Evolutionary conservation across 176 grass and related monocot genomes (phyloP).

Genomic region (Echinochloa phyllopogon): DNA sequence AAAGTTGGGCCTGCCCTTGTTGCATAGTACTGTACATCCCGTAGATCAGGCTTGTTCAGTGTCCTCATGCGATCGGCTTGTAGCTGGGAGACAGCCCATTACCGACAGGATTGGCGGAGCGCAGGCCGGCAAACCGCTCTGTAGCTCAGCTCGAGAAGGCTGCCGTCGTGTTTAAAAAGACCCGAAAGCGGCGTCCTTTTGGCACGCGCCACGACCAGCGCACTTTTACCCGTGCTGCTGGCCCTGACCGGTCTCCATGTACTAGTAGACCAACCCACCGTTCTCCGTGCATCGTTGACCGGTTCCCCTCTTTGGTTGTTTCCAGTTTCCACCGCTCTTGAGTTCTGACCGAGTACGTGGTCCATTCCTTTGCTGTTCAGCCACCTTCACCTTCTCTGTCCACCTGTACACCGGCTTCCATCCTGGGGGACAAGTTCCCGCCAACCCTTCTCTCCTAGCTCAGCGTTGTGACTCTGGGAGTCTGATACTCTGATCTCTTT

Average conservation of each 20-base stretch:
- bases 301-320: not conserved
- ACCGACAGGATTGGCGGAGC: not conserved
- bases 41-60: not conserved
- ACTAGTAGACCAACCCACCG: not conserved
- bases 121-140: constrained; percentile 5
- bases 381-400: not conserved
- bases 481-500: no score
- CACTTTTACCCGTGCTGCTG: not conserved
- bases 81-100: not conserved
- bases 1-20: not conserved
- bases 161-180: constrained; percentile 30
- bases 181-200: constrained; percentile 24
- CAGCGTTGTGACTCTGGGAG: no score
- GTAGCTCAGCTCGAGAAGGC: not conserved
- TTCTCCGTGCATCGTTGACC: not conserved
- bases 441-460: not conserved
- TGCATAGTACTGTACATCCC: not conserved
- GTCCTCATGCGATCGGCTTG: not conserved
- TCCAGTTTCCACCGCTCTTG: not conserved
- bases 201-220: constrained; percentile 5
- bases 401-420: not conserved
- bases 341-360: not conserved
- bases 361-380: not conserved
- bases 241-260: not conserved
- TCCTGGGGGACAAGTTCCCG: not conserved